These are phyloP conservation scores for Monosporozyma yasuniensis DNA, from an alignment of 805 yeast species.

Conservation along the genomic window DNA sequence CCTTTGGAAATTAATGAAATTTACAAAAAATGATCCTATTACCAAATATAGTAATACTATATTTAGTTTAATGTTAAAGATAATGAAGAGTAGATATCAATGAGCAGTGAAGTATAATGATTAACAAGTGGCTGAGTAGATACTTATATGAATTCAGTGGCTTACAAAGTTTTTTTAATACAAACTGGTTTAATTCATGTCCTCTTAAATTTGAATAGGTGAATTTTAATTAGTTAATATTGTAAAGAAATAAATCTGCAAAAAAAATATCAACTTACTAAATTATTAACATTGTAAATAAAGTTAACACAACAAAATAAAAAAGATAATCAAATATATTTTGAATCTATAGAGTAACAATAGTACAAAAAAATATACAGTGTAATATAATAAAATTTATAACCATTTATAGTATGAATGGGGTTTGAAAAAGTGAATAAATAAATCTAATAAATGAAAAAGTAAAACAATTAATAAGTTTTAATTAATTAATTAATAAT, in stretches of 20 bases:
- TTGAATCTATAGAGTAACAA: constrained; percentile 6
- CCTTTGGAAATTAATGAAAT: not conserved
- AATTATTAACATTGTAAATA: too few species aligned
- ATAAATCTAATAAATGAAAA: constrained; percentile 1
- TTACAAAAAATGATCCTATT: not conserved
- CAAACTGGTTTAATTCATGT: too few species aligned
- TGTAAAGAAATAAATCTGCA: too few species aligned
- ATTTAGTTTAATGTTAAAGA: not conserved
- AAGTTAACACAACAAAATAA: too few species aligned
- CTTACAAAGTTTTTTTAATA: too few species aligned
- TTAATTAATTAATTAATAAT: constrained; percentile 1
- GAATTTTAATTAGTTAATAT: too few species aligned
- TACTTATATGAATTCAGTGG: too few species aligned
- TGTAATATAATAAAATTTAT: constrained; percentile 5
- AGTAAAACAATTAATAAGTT: not conserved
- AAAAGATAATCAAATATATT: constrained; percentile 7
- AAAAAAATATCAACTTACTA: too few species aligned
- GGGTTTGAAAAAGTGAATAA: constrained; percentile 2
- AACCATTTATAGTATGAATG: constrained; percentile 2
- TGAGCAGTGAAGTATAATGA: too few species aligned
- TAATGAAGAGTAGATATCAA: not conserved
- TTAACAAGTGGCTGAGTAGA: too few species aligned
- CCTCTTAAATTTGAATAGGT: too few species aligned
- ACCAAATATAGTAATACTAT: not conserved
- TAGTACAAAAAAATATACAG: constrained; percentile 7